phyloP scores from a whole-genome alignment of 192 early-diverging fungal species.

The Coemansia nantahalensis region DNA sequence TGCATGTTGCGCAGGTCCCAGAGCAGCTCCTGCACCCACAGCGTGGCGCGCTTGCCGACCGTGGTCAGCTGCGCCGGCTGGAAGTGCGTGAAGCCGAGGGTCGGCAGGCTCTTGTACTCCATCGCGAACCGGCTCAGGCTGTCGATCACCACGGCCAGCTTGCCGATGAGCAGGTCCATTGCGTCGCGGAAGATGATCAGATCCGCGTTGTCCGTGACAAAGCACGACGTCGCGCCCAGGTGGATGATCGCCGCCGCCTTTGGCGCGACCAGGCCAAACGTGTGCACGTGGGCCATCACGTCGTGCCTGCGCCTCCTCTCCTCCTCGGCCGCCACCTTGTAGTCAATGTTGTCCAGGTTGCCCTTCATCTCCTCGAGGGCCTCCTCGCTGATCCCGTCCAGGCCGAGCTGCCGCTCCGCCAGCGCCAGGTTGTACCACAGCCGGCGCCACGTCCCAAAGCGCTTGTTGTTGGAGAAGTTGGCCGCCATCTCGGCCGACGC shows the following conservation, averaged over 20 bases:
- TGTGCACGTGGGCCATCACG: slow-evolving; percentile 99
- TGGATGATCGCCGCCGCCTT: slow-evolving; percentile 94
- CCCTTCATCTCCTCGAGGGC: slow-evolving; percentile 87
- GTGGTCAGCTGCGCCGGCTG: slow-evolving; percentile 98
- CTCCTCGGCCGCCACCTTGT: slow-evolving; percentile 79
- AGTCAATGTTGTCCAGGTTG: slow-evolving; percentile 89
- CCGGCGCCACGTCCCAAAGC: slow-evolving; percentile 92
- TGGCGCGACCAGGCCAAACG: slow-evolving; percentile 83
- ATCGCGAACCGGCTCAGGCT: slow-evolving; percentile 77
- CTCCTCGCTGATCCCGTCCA: slow-evolving; percentile 82
- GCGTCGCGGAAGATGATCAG: slow-evolving; percentile 95
- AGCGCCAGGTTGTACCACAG: slow-evolving; percentile 94
- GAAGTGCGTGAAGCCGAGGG: slow-evolving; percentile 98
- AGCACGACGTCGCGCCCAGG: slow-evolving; percentile 97
- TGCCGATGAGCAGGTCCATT: slow-evolving; percentile 86
- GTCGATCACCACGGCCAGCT: slow-evolving; percentile 81
- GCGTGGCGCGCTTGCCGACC: slow-evolving; percentile 93
- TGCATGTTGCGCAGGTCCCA: slow-evolving; percentile 95
- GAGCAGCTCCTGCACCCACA: slow-evolving; percentile 96
- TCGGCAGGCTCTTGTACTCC: slow-evolving; percentile 80
- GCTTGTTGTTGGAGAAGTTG: slow-evolving; percentile 96
- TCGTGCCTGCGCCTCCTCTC: slow-evolving; percentile 95
- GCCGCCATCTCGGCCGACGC: slow-evolving; percentile 95
- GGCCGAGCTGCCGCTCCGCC: slow-evolving; percentile 89
- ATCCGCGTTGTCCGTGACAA: slow-evolving; percentile 99